Percentiles rank a stretch among this genome's conserved stretches.
Evolutionary conservation across 1,284 basidiomycete species (phyloP).

Genomic region (Tranzscheliella williamsii): DNA sequence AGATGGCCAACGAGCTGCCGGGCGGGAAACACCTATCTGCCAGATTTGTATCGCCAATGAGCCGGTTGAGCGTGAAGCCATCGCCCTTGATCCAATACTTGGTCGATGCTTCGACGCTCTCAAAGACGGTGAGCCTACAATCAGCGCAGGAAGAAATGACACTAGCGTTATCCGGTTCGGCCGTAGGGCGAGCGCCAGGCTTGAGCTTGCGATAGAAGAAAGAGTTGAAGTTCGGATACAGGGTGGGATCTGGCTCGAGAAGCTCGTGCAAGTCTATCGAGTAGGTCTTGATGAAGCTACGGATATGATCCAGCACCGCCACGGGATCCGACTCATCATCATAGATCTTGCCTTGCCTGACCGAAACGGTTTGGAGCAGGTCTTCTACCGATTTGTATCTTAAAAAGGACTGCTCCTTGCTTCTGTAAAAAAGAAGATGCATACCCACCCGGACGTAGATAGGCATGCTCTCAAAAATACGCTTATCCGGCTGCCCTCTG

Average conservation of each 20-base stretch:
- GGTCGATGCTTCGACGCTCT: conserved; percentile 80
- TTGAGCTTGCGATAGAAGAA: conserved; percentile 93
- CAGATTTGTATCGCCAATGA: conserved; percentile 70
- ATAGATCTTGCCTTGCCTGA: conserved; percentile 52
- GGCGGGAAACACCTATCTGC: conserved; percentile 57
- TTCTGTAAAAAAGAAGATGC: conserved; percentile 89
- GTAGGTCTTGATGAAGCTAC: conserved; percentile 86
- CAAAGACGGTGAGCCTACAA: conserved; percentile 91
- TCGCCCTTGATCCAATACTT: conserved; percentile 95
- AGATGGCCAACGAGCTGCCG: conserved; percentile 67
- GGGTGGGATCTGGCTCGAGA: conserved; percentile 66
- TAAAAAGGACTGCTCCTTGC: conserved; percentile 86
- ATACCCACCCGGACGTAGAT: conserved; percentile 93
- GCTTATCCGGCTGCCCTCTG: conserved; percentile 30
- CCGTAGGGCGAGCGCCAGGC: conserved; percentile 75
- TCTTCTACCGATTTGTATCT: conserved; percentile 92
- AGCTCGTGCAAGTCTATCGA: conserved; percentile 80
- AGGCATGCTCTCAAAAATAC: conserved; percentile 68
- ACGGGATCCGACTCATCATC: conserved; percentile 88
- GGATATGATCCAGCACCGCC: conserved; percentile 80
- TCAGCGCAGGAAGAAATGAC: conserved; percentile 86
- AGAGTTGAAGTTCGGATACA: conserved; percentile 83
- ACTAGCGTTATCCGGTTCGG: conserved; percentile 72
- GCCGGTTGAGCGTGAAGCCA: conserved; percentile 78
- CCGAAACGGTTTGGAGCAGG: conserved; percentile 37